Percentiles rank a stretch among this genome's conserved stretches.
phyloP scores from a whole-genome alignment of 306 rosid species.

The Vigna trinervia region DNA sequence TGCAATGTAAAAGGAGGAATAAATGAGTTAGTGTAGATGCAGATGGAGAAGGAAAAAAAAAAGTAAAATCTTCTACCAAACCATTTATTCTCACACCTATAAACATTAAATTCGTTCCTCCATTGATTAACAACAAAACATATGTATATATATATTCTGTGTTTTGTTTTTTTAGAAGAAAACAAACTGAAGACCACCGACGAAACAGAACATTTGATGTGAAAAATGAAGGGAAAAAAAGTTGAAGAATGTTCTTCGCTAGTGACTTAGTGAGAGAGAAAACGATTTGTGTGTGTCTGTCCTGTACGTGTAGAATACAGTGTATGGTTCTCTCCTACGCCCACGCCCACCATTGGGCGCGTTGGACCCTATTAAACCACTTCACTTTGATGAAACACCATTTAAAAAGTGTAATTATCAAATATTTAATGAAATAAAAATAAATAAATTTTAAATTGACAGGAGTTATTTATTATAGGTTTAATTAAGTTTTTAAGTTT shows the following conservation, averaged over 20 bases:
- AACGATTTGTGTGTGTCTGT: background rate
- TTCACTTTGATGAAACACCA: too few relatives aligned
- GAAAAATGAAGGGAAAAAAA: background rate
- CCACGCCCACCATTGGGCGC: background rate
- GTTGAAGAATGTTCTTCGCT: background rate
- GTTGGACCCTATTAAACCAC: background rate
- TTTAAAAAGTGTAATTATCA: too few relatives aligned
- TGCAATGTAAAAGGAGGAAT: background rate
- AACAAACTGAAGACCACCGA: background rate
- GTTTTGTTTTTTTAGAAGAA: background rate
- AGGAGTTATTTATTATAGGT: too few relatives aligned
- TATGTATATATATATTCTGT: background rate
- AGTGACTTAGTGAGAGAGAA: background rate
- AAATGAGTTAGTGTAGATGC: background rate
- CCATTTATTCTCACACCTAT: constrained; percentile 37
- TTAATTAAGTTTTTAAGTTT: too few relatives aligned
- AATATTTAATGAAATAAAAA: too few relatives aligned
- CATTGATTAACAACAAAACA: background rate
- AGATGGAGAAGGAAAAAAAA: background rate
- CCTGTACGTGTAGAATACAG: constrained; percentile 14
- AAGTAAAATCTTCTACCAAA: background rate
- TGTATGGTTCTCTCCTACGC: background rate
- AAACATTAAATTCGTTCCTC: constrained; percentile 19
- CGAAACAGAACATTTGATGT: constrained; percentile 10
- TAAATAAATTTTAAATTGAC: too few relatives aligned